A percentile compares a stretch with the other conserved stretches of the same genome.
phyloP scores from a whole-genome alignment of 2,329 filamentous ascomycete species.

The Phoma sp. region DNA sequence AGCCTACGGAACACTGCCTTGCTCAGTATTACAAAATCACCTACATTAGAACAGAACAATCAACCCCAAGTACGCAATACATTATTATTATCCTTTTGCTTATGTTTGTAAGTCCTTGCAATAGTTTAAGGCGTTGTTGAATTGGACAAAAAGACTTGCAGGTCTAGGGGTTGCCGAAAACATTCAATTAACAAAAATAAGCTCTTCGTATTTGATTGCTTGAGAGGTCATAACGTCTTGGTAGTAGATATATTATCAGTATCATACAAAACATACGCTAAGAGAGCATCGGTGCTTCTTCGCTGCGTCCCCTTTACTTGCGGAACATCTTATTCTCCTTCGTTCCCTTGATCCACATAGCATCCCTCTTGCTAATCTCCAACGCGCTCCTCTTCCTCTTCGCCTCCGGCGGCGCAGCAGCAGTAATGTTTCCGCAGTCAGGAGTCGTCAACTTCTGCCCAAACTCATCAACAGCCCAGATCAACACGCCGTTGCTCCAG shows the following conservation, averaged over 20 bases:
- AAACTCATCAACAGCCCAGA: slow-evolving; percentile 72
- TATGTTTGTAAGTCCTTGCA: no score
- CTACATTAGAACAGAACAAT: no score
- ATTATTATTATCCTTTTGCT: no score
- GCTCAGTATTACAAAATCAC: no score
- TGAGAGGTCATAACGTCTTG: no score
- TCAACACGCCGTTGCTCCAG: slow-evolving; percentile 73
- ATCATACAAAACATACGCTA: background rate
- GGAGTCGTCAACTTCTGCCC: slow-evolving; percentile 62
- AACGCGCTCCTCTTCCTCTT: slow-evolving; percentile 43
- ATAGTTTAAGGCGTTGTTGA: no score
- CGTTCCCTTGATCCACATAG: slow-evolving; percentile 42
- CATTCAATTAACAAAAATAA: no score
- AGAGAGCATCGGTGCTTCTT: background rate
- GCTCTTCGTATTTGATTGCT: no score
- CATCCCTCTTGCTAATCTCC: slow-evolving; percentile 39
- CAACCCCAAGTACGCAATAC: no score
- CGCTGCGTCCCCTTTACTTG: background rate
- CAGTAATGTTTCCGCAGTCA: slow-evolving; percentile 50
- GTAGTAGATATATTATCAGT: background rate
- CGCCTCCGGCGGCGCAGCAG: slow-evolving; percentile 28
- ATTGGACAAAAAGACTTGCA: no score
- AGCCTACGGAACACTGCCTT: no score
- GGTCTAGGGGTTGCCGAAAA: no score
- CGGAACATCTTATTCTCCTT: slow-evolving; percentile 18